Evolutionary conservation across 441 rosid genomes (phyloP).

Genomic region (Theobroma grandiflorum): DNA sequence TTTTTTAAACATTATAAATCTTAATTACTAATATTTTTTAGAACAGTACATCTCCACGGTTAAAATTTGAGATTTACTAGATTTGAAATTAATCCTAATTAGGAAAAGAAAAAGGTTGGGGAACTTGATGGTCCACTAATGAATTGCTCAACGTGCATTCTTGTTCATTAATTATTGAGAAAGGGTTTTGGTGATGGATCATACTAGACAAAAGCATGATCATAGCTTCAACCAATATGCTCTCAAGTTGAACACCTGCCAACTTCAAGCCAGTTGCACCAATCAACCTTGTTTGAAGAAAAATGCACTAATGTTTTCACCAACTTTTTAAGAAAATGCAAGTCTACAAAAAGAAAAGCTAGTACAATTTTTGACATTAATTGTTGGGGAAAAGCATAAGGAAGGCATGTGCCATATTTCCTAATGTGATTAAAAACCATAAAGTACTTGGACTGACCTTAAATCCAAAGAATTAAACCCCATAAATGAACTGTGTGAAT

Average conservation of each 20-base stretch:
- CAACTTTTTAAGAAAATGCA: not conserved
- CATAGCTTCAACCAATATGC: not conserved
- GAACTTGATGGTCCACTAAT: not conserved
- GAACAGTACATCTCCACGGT: too few relatives aligned
- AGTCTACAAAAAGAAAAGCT: not conserved
- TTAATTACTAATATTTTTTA: too few relatives aligned
- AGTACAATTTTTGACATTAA: not conserved
- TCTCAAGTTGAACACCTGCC: not conserved
- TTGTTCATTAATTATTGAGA: not conserved
- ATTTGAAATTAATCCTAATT: too few relatives aligned
- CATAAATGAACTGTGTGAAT: not conserved
- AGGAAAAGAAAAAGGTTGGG: not conserved
- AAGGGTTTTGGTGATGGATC: not conserved
- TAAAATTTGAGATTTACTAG: too few relatives aligned
- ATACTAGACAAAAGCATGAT: constrained; percentile 3
- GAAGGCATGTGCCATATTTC: not conserved
- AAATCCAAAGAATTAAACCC: not conserved
- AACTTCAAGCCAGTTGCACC: not conserved
- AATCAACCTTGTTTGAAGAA: not conserved
- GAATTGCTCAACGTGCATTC: not conserved
- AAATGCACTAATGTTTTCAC: not conserved
- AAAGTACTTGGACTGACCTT: not conserved
- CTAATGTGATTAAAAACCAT: too few relatives aligned
- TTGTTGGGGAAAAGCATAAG: too few relatives aligned
- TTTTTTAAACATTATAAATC: not conserved